Conservation (phyloP, 164 flowering plant species). For the Cinnamomum micranthum region DNA sequence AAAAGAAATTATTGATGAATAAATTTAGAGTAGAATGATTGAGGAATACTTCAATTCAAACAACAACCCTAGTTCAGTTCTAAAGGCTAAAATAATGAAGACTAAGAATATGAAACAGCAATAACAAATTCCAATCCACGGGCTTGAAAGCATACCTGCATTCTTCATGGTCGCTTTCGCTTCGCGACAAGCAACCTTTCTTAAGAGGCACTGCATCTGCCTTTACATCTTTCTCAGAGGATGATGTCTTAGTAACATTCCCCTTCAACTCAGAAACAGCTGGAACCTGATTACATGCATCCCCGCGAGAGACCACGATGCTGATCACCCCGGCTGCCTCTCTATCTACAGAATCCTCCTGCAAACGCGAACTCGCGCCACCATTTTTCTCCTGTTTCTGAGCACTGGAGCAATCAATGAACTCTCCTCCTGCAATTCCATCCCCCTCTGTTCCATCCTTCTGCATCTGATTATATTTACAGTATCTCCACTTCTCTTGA, state of each 20-base stretch:
- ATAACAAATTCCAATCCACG: neutral
- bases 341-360: neutral
- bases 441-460: neutral
- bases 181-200: constrained; percentile 36
- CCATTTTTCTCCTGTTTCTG: neutral
- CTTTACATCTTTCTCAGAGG: neutral
- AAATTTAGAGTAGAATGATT: no score
- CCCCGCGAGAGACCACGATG: constrained; percentile 1
- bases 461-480: neutral
- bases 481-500: neutral
- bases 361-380: neutral
- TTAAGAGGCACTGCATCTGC: constrained; percentile 12
- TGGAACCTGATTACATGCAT: neutral
- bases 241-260: neutral
- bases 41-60: neutral
- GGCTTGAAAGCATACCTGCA: constrained; percentile 48
- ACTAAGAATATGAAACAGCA: neutral
- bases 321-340: neutral
- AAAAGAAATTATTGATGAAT: no score
- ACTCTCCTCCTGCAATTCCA: neutral
- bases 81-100: neutral
- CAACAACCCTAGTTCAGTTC: neutral
- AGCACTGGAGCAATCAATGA: neutral
- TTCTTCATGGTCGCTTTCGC: constrained; percentile 41
- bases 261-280: neutral